These are phyloP conservation scores for Chaetomiaceae sp. DNA, from an alignment of 2,329 filamentous ascomycete genomes.

Conservation along the genomic window DNA sequence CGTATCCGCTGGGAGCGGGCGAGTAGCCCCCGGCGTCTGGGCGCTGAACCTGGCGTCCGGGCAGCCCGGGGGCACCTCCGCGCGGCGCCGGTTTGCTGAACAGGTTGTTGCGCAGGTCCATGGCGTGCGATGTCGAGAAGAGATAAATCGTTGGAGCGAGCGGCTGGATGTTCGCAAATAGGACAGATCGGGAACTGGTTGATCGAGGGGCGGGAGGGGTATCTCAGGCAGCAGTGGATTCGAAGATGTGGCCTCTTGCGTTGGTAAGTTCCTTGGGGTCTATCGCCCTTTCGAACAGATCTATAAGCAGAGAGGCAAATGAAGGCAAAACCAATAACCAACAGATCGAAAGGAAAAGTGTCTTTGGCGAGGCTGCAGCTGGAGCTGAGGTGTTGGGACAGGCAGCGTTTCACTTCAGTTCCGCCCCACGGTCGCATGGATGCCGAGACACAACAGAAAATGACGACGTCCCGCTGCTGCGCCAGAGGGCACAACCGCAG, in stretches of 20 bases:
- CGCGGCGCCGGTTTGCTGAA: conserved; percentile 38
- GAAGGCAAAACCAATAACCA: background rate
- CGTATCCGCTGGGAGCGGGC: conserved; percentile 18
- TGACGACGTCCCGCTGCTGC: background rate
- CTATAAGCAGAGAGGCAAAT: too few relatives aligned
- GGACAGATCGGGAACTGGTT: too few relatives aligned
- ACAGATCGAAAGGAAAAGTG: background rate
- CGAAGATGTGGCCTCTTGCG: too few relatives aligned
- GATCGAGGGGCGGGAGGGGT: background rate
- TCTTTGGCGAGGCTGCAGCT: background rate
- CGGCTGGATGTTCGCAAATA: too few relatives aligned
- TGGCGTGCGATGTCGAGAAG: conserved; percentile 15
- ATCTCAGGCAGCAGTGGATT: too few relatives aligned
- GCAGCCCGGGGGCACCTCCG: conserved; percentile 30
- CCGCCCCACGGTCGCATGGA: background rate
- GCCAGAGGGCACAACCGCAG: too few relatives aligned
- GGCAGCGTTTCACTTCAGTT: conserved; percentile 7
- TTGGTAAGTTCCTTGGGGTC: too few relatives aligned
- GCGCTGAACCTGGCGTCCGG: conserved; percentile 28
- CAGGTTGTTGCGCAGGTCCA: conserved; percentile 43
- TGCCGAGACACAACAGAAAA: background rate
- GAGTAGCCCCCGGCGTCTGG: conserved; percentile 13
- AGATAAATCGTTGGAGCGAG: too few relatives aligned
- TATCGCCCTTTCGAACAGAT: too few relatives aligned
- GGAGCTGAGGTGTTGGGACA: conserved; percentile 5